Base-by-base conservation (phyloP, 306 rosid genomes). In the Coriaria nepalensis region DNA sequence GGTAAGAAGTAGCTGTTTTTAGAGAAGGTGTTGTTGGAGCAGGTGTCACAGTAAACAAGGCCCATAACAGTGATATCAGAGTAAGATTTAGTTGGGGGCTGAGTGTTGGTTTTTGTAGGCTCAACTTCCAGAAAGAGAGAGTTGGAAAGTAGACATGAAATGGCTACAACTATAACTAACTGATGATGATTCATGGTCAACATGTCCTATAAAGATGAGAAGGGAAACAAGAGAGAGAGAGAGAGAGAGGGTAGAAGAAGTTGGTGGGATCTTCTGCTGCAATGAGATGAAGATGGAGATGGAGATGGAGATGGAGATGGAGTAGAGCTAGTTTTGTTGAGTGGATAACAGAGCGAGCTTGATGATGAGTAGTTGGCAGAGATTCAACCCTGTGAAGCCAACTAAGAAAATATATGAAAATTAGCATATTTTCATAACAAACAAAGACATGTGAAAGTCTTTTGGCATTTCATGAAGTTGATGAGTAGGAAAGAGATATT, bases 41-140 rank as follows among this genome's bases (percentile, higher is more conserved):
- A 88, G 68, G 53, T 83, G 65, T 84, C 97, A 58, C 97, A 88
- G 36, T 83, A 88, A 61, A 88, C 97, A 64, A 84, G 79, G 36
- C 97, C 97, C 97, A 84, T 88, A 0, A 88, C 95, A 57, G 85
- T 70, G 55, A 88, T 88, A 54, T 84, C 86, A 33, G 94, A 72
- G 66, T 59, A 72, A 39, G 67, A 9, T 53, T 37, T 51, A 32
- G 43, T 67, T 35, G 35, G 10, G 29, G 43, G 52, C 39, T 33
- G 52, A 6, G 8, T 0, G 49, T 14, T 8, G 8, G 52, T 53
- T 59, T 38, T 74, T 66, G 79, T 73, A 39, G 84, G 68, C 53
- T 77, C 79, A 68, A 58, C 69, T 78, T 62, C 72, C 69, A 70
- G 45, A 49, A 60, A 60, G 35, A 73, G 61, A 53, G 77, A 58